Conservation (phyloP, 768 basidiomycete species). For the Tylopilus intermedius region DNA sequence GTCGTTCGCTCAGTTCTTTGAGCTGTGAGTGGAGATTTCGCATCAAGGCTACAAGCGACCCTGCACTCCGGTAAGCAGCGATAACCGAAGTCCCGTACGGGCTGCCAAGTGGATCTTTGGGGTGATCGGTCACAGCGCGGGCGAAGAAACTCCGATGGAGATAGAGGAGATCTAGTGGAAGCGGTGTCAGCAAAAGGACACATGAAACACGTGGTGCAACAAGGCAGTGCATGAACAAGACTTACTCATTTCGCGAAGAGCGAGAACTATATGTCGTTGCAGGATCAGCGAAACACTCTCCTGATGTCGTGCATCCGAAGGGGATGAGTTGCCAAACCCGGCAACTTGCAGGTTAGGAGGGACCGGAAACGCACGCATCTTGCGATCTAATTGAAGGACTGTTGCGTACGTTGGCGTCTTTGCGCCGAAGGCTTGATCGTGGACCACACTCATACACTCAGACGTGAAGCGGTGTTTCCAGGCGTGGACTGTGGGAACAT, state of each 20-base stretch:
- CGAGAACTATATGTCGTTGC: slow-evolving; percentile 63
- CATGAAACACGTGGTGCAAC: background rate
- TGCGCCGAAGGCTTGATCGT: slow-evolving; percentile 69
- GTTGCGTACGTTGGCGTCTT: slow-evolving; percentile 65
- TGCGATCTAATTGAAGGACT: slow-evolving; percentile 62
- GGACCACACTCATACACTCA: slow-evolving; percentile 64
- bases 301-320: slow-evolving; percentile 37
- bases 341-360: slow-evolving; percentile 62
- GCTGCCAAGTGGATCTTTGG: slow-evolving; percentile 68
- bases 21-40: slow-evolving; percentile 62
- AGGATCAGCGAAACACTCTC: slow-evolving; percentile 43
- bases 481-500: slow-evolving; percentile 42
- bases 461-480: slow-evolving; percentile 70
- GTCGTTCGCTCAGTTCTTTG: slow-evolving; percentile 57
- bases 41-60: slow-evolving; percentile 66
- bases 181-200: slow-evolving; percentile 14
- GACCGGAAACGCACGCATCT: slow-evolving; percentile 63
- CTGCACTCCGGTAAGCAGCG: slow-evolving; percentile 69
- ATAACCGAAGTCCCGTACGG: slow-evolving; percentile 70
- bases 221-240: slow-evolving; percentile 8
- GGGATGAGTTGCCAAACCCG: slow-evolving; percentile 54
- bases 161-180: slow-evolving; percentile 54
- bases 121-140: slow-evolving; percentile 66
- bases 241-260: slow-evolving; percentile 66
- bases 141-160: slow-evolving; percentile 73